A percentile compares a stretch with the other conserved stretches of the same genome.
These are phyloP conservation scores for Chimonanthus praecox DNA, from an alignment of 164 flowering plant genomes.

Conservation along the genomic window DNA sequence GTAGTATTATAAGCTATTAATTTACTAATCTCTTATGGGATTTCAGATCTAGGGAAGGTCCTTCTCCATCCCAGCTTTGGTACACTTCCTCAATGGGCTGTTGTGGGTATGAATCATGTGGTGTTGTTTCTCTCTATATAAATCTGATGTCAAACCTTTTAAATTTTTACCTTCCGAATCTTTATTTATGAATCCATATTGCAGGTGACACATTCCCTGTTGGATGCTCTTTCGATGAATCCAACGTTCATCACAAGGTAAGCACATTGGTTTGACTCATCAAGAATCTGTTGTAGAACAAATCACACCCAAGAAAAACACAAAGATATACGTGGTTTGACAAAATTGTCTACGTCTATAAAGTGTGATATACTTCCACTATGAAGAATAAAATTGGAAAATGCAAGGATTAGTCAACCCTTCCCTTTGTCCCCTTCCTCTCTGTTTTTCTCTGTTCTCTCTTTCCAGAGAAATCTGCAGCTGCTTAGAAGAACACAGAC, in stretches of 20 bases:
- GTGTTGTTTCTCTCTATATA: background rate
- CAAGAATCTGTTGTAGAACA: too few species aligned
- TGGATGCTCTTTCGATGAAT: constrained; percentile 68
- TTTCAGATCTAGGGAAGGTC: constrained; percentile 40
- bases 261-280: background rate
- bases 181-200: background rate
- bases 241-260: constrained; percentile 72
- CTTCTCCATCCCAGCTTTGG: constrained; percentile 33
- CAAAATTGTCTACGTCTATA: too few species aligned
- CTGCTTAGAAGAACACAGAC: background rate
- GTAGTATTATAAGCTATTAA: too few species aligned
- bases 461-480: background rate
- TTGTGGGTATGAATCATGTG: constrained; percentile 26
- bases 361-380: too few species aligned
- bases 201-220: constrained; percentile 79
- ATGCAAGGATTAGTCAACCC: too few species aligned
- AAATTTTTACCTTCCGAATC: background rate
- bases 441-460: background rate
- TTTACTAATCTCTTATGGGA: background rate
- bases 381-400: too few species aligned
- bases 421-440: too few species aligned
- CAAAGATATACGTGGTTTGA: too few species aligned
- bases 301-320: too few species aligned
- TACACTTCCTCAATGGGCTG: constrained; percentile 37
- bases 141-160: background rate